Conservation (phyloP, 306 rosid species). For the Crataegus laevigata region DNA sequence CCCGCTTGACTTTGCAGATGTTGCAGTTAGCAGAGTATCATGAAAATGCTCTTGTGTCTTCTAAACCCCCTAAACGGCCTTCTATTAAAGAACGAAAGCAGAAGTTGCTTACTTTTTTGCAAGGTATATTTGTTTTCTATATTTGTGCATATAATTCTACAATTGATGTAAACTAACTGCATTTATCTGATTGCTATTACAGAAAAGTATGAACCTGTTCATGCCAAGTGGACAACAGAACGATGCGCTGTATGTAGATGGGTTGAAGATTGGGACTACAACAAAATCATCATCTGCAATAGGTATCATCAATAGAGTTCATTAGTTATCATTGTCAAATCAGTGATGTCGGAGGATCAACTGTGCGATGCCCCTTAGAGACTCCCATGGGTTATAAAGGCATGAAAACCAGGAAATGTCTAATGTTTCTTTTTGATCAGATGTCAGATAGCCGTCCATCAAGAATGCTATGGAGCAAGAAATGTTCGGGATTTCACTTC, state of each 20-base stretch:
- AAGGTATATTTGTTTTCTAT: conserved; percentile 37
- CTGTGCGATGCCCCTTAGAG: background rate
- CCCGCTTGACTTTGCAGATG: conserved; percentile 60
- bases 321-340: conserved; percentile 2
- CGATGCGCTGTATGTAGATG: conserved; percentile 99
- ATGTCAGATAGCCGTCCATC: conserved; percentile 99
- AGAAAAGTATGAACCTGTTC: conserved; percentile 94
- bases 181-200: conserved; percentile 25
- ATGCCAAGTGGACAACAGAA: conserved; percentile 98
- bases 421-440: conserved; percentile 31
- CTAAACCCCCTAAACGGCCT: conserved; percentile 69
- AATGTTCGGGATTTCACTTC: conserved; percentile 86
- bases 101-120: conserved; percentile 82
- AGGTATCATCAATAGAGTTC: conserved; percentile 40
- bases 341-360: background rate
- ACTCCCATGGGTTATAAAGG: background rate
- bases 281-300: conserved; percentile 95
- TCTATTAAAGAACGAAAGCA: conserved; percentile 84
- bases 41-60: conserved; percentile 63
- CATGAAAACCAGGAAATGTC: background rate
- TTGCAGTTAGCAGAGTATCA: conserved; percentile 90
- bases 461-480: conserved; percentile 99
- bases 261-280: conserved; percentile 99
- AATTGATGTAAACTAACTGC: conserved; percentile 8
- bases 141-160: background rate